Percentiles rank a stretch among this genome's conserved stretches.
These are phyloP conservation scores for Gossypium gossypioides DNA, from an alignment of 441 rosid species.

Conservation along the genomic window DNA sequence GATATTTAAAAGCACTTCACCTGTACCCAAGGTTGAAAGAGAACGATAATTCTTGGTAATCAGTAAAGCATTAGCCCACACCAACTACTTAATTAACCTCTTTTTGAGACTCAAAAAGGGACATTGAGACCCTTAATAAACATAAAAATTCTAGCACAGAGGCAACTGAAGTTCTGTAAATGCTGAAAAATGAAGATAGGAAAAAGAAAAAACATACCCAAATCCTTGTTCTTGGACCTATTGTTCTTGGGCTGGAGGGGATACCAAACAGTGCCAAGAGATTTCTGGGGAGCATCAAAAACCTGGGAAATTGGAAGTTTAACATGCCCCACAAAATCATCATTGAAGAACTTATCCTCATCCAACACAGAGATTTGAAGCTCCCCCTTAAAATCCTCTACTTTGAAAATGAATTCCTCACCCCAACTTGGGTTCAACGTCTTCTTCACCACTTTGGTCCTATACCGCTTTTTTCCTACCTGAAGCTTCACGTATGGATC, in stretches of 20 bases:
- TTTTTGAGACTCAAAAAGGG: neutral
- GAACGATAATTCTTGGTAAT: neutral
- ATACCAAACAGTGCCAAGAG: slow-evolving; percentile 76
- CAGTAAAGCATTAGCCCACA: neutral
- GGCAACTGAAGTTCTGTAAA: neutral
- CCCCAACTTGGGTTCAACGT: slow-evolving; percentile 81
- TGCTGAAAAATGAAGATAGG: neutral
- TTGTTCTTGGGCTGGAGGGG: slow-evolving; percentile 67
- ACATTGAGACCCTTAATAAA: no score
- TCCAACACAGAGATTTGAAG: slow-evolving; percentile 65
- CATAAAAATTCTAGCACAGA: neutral
- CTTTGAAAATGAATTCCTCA: slow-evolving; percentile 76
- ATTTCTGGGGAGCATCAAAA: slow-evolving; percentile 68
- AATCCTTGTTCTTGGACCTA: slow-evolving; percentile 63
- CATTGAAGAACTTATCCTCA: slow-evolving; percentile 80
- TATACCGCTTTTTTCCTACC: slow-evolving; percentile 60
- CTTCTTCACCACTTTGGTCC: slow-evolving; percentile 85
- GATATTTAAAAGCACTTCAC: slow-evolving; percentile 68
- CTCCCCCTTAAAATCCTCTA: slow-evolving; percentile 85
- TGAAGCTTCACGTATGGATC: slow-evolving; percentile 82
- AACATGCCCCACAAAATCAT: slow-evolving; percentile 74
- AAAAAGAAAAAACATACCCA: slow-evolving; percentile 40
- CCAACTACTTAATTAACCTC: neutral
- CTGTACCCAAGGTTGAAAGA: slow-evolving; percentile 26
- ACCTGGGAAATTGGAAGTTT: slow-evolving; percentile 52